Evolutionary conservation across 805 yeast genomes (phyloP), one percentile per base, ranked within the genome.

Genomic region (Brettanomyces anomalus): DNA sequence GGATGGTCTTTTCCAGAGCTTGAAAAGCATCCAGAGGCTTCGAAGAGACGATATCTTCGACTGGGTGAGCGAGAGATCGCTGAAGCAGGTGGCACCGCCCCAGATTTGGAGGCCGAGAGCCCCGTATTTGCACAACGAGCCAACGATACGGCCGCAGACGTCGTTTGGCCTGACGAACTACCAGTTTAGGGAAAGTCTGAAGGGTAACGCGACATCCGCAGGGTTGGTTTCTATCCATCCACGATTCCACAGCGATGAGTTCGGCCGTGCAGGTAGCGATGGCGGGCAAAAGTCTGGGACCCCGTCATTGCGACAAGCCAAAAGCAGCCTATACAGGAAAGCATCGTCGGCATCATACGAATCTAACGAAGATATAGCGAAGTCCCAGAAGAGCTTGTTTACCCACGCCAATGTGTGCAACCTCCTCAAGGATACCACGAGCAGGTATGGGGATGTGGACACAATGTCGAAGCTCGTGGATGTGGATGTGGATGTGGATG

Each of bases 361-460:
- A 16, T 42, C 43, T 7, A 34, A 34, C 13, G 41, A 39, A 15
- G 46, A 40, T 17, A 39, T 53, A 13, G 45, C 46, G 18, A 39
- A 44, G n/a, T 50, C 52, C 10, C 51, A 52, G 16, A 41, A 34
- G 20, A 43, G 39, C 15, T 37, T 53, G 4, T 46, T 50, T 24
- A 43, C 43, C 18, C 42, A 49, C 37, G 49, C 49, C 0, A 54
- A 54, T 35, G 45, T 54, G 14, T 48, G 46, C 31, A 43, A 46
- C 14, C 43, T 49, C 4, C 43, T 54, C 41, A 54, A 53, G 33
- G 43, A 44, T 18, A 48, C 45, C 11, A 49, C 46, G 15, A 45
- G 43, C 39, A 43, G 53, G 18, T 51, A 48, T 37, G 56, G 55
- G 5, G 32, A 52, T 40, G 47, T 46, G 5, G 52, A 53, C 39